Evolutionary conservation across 23 red algal species (phyloP), one percentile per base, ranked within the genome.

Genomic region (Gracilaria caudata): DNA sequence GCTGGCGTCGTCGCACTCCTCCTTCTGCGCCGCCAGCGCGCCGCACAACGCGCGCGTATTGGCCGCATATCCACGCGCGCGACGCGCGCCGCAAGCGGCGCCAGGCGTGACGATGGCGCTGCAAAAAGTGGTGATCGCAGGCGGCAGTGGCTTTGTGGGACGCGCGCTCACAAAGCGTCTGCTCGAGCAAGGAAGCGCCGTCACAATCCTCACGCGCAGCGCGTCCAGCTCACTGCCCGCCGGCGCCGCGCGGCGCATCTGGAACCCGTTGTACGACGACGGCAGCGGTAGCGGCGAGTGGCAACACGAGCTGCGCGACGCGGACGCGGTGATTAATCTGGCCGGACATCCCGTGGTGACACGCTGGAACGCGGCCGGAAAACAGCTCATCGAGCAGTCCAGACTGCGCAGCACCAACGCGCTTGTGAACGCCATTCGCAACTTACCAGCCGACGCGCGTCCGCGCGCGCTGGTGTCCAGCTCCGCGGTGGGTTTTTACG

Each of bases 401-500:
- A 89, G 96, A 17, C 51, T 89, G 4, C 14, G 54, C 43, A 30
- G 38, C 6, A 94, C 95, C 19, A 17, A 32, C 12, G 56, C 57
- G 34, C 82, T 98, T 10, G 79, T 78, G 46, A 55, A 47, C 25
- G 78, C 66, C 23, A 71, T 94, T 21, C 71, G 84, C 55, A 13
- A 26, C 4, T 26, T 84, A n/a, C 1, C 66, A 0, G 39, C 29
- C 21, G 57, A 26, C 41, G 44, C 16, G 49, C 63, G 87, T 6
- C 90, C 93, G 41, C 64, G 60, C 26, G 89, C 80, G 24, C 41
- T 95, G 29, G 87, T 99, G 14, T 90, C 77, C 25, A 72, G 83
- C 21, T 94, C 89, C 2, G 97, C 97, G 19, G 89, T 99, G 60
- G 97, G 97, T 28, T 99, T 92, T 51, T 99, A 99, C 56, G 97